phyloP scores from a whole-genome alignment of 441 rosid genomes.

The Syzygium malaccense region DNA sequence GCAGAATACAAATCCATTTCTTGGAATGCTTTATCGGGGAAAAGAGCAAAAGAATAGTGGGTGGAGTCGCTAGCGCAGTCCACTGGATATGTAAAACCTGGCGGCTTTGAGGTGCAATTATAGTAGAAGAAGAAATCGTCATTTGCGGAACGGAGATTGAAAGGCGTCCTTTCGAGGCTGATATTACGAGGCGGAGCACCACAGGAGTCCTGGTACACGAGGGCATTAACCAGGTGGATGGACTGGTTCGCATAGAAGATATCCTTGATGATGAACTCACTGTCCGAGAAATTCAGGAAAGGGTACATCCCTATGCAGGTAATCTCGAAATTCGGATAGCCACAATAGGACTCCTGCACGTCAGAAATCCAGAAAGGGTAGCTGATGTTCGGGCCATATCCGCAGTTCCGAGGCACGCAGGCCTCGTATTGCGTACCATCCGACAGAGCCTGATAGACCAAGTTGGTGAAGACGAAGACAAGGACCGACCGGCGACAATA shows the following conservation, averaged over 20 bases:
- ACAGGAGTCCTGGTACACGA: background rate
- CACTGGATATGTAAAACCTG: background rate
- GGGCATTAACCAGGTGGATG: background rate
- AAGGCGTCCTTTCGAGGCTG: background rate
- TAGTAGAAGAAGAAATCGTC: background rate
- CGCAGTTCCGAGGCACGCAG: background rate
- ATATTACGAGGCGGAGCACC: background rate
- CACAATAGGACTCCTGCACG: background rate
- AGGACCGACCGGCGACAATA: background rate
- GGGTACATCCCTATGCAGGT: background rate
- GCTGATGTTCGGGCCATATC: background rate
- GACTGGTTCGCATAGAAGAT: background rate
- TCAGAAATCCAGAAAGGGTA: background rate
- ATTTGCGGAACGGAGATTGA: background rate
- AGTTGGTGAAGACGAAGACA: background rate
- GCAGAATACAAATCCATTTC: background rate
- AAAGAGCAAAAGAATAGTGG: background rate
- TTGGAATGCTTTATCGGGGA: background rate
- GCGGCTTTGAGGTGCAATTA: background rate
- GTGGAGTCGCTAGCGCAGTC: background rate
- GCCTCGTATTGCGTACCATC: background rate
- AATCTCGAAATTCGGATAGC: background rate
- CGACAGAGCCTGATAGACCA: background rate
- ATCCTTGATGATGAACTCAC: background rate
- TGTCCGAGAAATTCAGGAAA: background rate